A percentile compares a stretch with the other conserved stretches of the same genome.
phyloP scores from a whole-genome alignment of 805 yeast species.

The Nakazawaea ernobii region DNA sequence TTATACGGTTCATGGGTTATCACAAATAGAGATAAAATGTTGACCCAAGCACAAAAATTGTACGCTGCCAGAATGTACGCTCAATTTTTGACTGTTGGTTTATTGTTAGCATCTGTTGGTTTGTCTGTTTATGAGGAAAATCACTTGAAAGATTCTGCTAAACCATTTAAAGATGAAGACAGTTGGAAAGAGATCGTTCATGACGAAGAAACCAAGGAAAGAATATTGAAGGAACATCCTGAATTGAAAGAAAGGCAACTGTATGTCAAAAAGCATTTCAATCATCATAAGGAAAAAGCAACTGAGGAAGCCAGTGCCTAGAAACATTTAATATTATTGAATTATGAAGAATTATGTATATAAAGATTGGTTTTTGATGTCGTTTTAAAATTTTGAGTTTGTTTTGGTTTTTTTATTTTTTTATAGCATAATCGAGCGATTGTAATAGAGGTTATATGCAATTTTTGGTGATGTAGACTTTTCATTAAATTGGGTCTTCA shows the following conservation, averaged over 20 bases:
- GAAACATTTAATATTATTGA: no score
- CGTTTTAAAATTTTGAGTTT: no score
- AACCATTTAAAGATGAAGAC: slow-evolving; percentile 25
- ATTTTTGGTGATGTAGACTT: no score
- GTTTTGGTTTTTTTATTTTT: no score
- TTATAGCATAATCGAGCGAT: no score
- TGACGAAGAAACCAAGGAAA: slow-evolving; percentile 29
- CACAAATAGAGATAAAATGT: slow-evolving; percentile 67
- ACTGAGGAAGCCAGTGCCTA: background rate
- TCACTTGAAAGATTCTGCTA: slow-evolving; percentile 31
- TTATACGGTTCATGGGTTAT: slow-evolving; percentile 73
- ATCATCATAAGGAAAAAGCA: background rate
- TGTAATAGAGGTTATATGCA: no score
- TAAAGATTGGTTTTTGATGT: no score
- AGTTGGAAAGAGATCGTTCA: slow-evolving; percentile 45
- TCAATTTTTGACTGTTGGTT: slow-evolving; percentile 70
- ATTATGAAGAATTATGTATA: no score
- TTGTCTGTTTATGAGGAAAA: slow-evolving; percentile 61
- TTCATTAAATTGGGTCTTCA: no score
- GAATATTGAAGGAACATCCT: slow-evolving; percentile 10
- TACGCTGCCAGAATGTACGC: slow-evolving; percentile 92
- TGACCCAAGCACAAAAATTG: slow-evolving; percentile 73
- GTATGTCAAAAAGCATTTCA: slow-evolving; percentile 10
- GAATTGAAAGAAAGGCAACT: slow-evolving; percentile 5
- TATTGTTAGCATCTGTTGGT: slow-evolving; percentile 65